Percentiles rank a stretch among this genome's conserved stretches.
phyloP scores from a whole-genome alignment of 257 asterid genomes.

The Solanum bulbocastanum region DNA sequence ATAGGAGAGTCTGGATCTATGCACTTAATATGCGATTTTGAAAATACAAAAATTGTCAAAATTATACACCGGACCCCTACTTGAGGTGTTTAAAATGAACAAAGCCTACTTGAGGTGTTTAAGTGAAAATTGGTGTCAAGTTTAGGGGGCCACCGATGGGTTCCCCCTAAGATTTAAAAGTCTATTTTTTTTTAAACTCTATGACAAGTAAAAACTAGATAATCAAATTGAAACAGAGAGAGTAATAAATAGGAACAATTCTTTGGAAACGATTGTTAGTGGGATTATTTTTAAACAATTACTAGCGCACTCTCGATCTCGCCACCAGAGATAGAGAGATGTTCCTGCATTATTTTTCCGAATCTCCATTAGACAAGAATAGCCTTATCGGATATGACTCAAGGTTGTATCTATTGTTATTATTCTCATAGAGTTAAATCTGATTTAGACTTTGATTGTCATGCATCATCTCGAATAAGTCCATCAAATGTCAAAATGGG shows the following conservation, averaged over 20 bases:
- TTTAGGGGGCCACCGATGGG: too few species aligned
- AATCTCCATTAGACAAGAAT: neutral
- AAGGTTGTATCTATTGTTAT: neutral
- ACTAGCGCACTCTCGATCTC: neutral
- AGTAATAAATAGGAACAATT: neutral
- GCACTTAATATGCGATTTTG: too few species aligned
- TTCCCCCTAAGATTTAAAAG: neutral
- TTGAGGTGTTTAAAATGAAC: too few species aligned
- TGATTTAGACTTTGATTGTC: neutral
- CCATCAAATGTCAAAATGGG: too few species aligned
- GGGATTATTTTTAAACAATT: neutral
- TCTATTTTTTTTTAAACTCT: too few species aligned
- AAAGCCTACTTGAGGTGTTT: too few species aligned
- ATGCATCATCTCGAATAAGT: neutral
- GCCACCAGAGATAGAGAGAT: neutral
- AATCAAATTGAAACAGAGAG: too few species aligned
- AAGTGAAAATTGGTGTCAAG: too few species aligned
- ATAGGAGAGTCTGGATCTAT: too few species aligned
- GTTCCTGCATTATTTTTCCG: neutral
- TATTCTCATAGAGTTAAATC: neutral
- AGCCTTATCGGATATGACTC: neutral
- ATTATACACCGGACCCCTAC: too few species aligned
- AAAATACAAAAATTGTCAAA: too few species aligned
- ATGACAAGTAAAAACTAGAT: neutral
- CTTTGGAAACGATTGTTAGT: neutral